Base-by-base conservation (phyloP, 2,329 filamentous ascomycete genomes). In the Hysterium pulicare region DNA sequence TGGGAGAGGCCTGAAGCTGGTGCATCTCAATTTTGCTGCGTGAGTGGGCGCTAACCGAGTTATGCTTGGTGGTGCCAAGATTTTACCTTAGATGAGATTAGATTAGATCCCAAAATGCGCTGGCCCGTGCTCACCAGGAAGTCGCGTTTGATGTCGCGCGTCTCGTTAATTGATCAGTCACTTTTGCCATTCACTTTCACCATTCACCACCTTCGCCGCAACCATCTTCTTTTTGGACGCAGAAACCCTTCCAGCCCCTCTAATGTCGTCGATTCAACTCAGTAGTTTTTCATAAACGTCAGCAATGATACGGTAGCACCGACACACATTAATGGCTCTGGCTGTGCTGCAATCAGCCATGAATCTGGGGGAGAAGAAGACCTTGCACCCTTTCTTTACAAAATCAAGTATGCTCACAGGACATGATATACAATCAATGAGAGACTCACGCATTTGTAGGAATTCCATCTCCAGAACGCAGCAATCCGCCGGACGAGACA, bases 301-400 rank as follows among this genome's bases (percentile, higher is more conserved):
- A 30, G 37, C 21, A 16, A 59, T 54, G 54, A 44, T 40, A 40
- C 34, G 44, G 39, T 55, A 56, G 48, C 34, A 37, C 43, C 19
- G 30, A 4, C 10, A 26, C 24, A 28, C 44, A 65, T 49, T n/a
- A 51, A 69, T 69, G 66, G 66, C 66, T 50, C 51, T 62, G 34
- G 41, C 58, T 46, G 59, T 56, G 48, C 61, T 67, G 47, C 57
- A 59, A 31, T 48, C 57, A 42, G 64, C 59, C 45, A 69, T 69
- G 66, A 57, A 60, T 58, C 49, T 63, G 30, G 65, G 64, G 41
- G 54, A 58, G 37, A 53, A 51, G 40, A 58, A 66, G 47, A 52
- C 41, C 47, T 41, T 68, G 38, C 66, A 69, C 49, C 65, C 66
- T 21, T 69, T 69, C 57, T 69, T 69, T 43, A 49, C 59, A 20